Base-by-base conservation (phyloP, 1,139 yeast species). In the Taphrina sp. region DNA sequence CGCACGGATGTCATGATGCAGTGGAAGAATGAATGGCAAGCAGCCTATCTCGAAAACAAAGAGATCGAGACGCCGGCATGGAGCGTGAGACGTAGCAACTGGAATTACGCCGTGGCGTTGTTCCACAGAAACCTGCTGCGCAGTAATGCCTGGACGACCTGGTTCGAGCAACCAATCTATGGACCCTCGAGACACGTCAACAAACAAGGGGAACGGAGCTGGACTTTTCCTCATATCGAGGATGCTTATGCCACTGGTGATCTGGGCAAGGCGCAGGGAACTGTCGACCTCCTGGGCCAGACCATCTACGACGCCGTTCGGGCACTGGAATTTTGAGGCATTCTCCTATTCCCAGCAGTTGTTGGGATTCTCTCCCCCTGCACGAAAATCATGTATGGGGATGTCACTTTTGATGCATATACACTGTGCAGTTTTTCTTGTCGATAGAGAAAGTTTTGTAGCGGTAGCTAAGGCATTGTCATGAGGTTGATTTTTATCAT, bases 21-120 rank as follows among this genome's bases (percentile, higher is more conserved):
- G 10, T 83, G 85, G 81, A 66, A 67, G 17, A 65, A 68, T 12
- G 78, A 79, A 1, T 85, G 95, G 92, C 67, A 66, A 20, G 74
- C 74, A 14, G 66, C 72, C 10, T 70, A 74, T 14, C 64, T 70
- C 23, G 73, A 70, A 38, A 58, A 60, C 26, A 73, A 73, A 0
- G 80, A 77, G 1, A 66, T 77, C 5, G 65, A 63, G 28, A 54
- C 95, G 0, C 79, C 88, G 2, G 68, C 84, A 45, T 72, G 85
- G 57, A 78, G 90, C 0, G 77, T 82, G 59, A 81, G 79, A 62
- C 75, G 97, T 64, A 80, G 88, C 83, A 79, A 79, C 60, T 85
- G 95, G 88, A 90, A 90, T 69, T 76, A 81, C 28, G 79, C 80
- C 60, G 70, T 88, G 66, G 70, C 79, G 16, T 70, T 72, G 16